Evolutionary conservation across 768 basidiomycete genomes (phyloP).

Genomic region (Hortiboletus flavorubellus): DNA sequence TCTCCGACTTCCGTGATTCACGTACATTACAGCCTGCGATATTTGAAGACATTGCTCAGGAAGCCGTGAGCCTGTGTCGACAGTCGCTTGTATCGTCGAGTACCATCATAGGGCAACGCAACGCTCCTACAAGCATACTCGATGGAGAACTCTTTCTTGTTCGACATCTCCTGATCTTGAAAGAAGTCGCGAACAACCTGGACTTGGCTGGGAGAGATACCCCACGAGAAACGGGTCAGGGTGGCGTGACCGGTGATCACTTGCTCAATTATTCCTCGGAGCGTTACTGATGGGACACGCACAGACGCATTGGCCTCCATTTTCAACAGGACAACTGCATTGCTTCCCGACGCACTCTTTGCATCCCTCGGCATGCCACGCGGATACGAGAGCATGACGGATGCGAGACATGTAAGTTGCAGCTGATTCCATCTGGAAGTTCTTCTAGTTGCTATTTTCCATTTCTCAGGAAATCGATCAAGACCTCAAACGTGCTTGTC

Average conservation of each 20-base stretch:
- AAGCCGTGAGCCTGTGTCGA: conserved; percentile 80
- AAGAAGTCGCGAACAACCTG: conserved; percentile 80
- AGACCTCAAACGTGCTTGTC: conserved; percentile 80
- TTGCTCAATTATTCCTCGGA: background rate
- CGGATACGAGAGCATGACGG: conserved; percentile 57
- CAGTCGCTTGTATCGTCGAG: conserved; percentile 76
- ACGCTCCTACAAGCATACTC: conserved; percentile 41
- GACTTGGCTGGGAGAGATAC: conserved; percentile 55
- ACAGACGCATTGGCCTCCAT: conserved; percentile 32
- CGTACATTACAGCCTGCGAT: conserved; percentile 70
- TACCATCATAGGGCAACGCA: conserved; percentile 54
- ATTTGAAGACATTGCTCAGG: conserved; percentile 95
- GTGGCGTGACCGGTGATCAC: conserved; percentile 57
- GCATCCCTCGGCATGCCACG: conserved; percentile 65
- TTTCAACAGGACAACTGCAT: conserved; percentile 31
- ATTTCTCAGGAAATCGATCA: conserved; percentile 76
- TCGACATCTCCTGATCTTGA: conserved; percentile 85
- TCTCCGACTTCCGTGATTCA: background rate
- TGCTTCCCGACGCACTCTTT: conserved; percentile 68
- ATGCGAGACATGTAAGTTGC: conserved; percentile 64
- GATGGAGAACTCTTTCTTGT: conserved; percentile 88
- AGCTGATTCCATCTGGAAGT: background rate
- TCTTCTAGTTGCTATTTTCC: background rate
- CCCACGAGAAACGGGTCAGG: conserved; percentile 41
- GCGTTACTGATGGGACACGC: conserved; percentile 3